Conservation (phyloP, 371 early-diverging fungal genomes). For the Dichotomocladium elegans region DNA sequence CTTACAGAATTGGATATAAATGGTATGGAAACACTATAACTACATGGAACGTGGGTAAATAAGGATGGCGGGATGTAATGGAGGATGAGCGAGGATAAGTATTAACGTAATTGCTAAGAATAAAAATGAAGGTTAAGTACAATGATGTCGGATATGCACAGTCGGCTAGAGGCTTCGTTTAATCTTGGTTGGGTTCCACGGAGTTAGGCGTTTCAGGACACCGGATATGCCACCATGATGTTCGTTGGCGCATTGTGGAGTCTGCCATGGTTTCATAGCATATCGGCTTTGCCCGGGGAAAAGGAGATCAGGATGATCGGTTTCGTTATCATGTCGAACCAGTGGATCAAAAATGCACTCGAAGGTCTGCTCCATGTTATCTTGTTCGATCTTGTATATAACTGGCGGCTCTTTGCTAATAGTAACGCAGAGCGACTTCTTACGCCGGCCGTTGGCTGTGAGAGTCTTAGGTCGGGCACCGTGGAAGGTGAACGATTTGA, state of each 20-base stretch:
- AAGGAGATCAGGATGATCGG: slow-evolving; percentile 36
- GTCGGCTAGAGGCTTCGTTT: too few relatives aligned
- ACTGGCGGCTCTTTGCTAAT: slow-evolving; percentile 42
- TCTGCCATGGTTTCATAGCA: slow-evolving; percentile 32
- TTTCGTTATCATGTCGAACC: slow-evolving; percentile 39
- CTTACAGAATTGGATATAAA: too few relatives aligned
- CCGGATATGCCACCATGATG: background rate
- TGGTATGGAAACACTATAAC: too few relatives aligned
- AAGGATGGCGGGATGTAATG: too few relatives aligned
- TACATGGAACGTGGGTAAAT: too few relatives aligned
- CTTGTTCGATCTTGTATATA: slow-evolving; percentile 30
- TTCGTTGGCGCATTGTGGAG: slow-evolving; percentile 12
- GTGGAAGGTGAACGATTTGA: background rate
- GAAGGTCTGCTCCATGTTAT: slow-evolving; percentile 25
- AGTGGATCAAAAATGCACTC: slow-evolving; percentile 43
- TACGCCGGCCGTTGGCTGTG: too few relatives aligned
- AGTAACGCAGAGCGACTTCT: slow-evolving; percentile 25
- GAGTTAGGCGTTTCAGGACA: slow-evolving; percentile 2
- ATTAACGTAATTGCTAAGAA: too few relatives aligned
- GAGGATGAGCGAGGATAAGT: too few relatives aligned
- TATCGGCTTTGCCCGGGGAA: slow-evolving; percentile 5
- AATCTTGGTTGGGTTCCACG: background rate
- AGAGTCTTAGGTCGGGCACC: too few relatives aligned
- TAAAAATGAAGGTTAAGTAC: too few relatives aligned
- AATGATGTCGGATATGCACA: too few relatives aligned